Conservation (phyloP, 805 yeast genomes). For the Saccharomycopsis javanensis region DNA sequence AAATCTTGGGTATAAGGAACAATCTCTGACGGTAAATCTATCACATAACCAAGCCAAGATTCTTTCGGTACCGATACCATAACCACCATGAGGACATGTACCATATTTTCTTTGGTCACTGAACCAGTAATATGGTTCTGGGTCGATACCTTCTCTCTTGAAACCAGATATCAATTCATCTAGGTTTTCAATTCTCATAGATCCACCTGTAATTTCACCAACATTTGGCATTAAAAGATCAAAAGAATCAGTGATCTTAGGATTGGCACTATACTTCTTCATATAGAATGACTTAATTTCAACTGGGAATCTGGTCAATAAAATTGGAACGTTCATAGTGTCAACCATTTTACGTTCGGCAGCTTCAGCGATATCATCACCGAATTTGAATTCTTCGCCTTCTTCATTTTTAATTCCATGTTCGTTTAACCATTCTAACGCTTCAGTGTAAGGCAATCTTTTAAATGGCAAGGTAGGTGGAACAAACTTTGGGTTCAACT, state of each 20-base stretch:
- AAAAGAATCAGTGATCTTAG: conserved; percentile 93
- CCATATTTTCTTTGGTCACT: conserved; percentile 94
- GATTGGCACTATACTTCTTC: conserved; percentile 85
- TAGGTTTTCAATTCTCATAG: conserved; percentile 84
- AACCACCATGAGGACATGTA: conserved; percentile 98
- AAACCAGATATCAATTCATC: conserved; percentile 85
- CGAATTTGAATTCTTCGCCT: conserved; percentile 84
- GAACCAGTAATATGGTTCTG: conserved; percentile 89
- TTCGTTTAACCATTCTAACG: conserved; percentile 93
- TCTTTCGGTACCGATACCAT: conserved; percentile 97
- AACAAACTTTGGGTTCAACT: conserved; percentile 84
- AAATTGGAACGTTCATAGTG: conserved; percentile 82
- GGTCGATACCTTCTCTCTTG: conserved; percentile 82
- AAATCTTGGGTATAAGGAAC: conserved; percentile 95
- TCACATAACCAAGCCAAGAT: conserved; percentile 97
- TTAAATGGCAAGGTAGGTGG: conserved; percentile 80
- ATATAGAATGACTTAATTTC: conserved; percentile 97
- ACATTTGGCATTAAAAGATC: conserved; percentile 98
- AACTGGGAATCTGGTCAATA: conserved; percentile 90
- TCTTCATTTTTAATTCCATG: conserved; percentile 92
- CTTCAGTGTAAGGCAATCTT: conserved; percentile 86
- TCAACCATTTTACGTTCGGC: conserved; percentile 99
- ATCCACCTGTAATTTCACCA: conserved; percentile 98
- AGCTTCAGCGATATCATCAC: conserved; percentile 99
- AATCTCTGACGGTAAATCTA: conserved; percentile 96